Base-by-base conservation (phyloP, 495 filamentous ascomycete genomes). In the Annulohypoxylon nitens region DNA sequence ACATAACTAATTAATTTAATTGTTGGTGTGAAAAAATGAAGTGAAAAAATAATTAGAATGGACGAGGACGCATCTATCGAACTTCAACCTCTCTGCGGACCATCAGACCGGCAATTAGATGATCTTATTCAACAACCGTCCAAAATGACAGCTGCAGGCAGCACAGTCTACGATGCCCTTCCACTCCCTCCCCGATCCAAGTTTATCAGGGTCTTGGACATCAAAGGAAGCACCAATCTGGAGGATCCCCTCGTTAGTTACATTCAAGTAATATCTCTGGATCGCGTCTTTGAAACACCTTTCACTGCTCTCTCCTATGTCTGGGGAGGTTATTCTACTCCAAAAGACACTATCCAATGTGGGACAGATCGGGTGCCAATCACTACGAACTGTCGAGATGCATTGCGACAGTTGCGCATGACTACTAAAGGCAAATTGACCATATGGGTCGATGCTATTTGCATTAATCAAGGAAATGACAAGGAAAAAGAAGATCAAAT, bases 281-380 rank as follows among this genome's bases (percentile, higher is more conserved):
- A 53, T 30, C 48, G 48, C 1, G 48, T 53, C 20, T 53, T 53
- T 30, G 48, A 53, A 26, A 26, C 48, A 8, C 20, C 48, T 4
- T 53, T 53, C 48, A 53, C 48, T 26, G 48, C 48, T 26, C 48
- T 53, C 48, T 53, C 48, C 25, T 53, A 53, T 8, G 48, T 53
- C 10, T 53, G 48, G 48, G 48, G 48, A 53, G 48, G 48, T 11
- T 53, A 53, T 53, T 53, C 48, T 26, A 26, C 48, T 26, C 48
- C 48, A 7, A 53, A 53, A 11, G 48, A 53, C 12, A 53, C 48
- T 20, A 53, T 53, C 11, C 8, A 26, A 9, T 53, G 48, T 9
- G 48, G 48, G 14, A 25, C 10, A 12, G 48, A 53, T n/a, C 48
- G 11, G 2, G 25, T 53, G 18, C 20, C 48, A 53, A 53, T 53